Evolutionary conservation across 108 stramenopile species (phyloP), one percentile per base, ranked within the genome.

Genomic region (Cyclotella sp.): DNA sequence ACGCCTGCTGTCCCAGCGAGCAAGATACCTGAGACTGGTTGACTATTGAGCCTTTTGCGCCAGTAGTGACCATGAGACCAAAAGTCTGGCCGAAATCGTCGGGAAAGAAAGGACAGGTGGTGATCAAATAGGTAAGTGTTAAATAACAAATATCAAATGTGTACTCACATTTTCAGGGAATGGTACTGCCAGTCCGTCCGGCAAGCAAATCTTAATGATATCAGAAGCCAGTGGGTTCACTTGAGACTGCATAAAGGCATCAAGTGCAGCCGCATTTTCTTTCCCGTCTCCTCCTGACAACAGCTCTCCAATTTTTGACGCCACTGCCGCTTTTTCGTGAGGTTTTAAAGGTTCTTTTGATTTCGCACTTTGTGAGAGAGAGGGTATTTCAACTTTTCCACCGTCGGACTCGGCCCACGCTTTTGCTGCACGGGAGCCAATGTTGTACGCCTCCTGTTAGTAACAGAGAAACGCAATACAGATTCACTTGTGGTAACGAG

Each of bases 1-100:
- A 83, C 27, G 98, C 98, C 81, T 99, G 99, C 79, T 99, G 99
- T 49, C 99, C 99, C n/a, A 99, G 86, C 8, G 93, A 97, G 79
- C 98, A 99, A 12, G 97, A 88, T 11, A 99, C 97, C 84, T 99
- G 97, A 9, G 97, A 97, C 76, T 99, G 99, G 82, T 99, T 99
- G 22, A 99, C 99, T 68, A 91, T 94, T 18, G 97, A 98, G 9
- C 99, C 99, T 84, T 99, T 99, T 27, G 98, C 99, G 5, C 99
- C 99, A 8, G 98, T 98, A 9, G 93, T 89, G 8, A 97, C 96
- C 99, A 99, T 99, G 19, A 99, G 82, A 28, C 96, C 88, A 83
- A 99, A 99, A 42, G 92, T 91, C 88, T 89, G 47, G n/a, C n/a
- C n/a, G n/a, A n/a, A n/a, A 19, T 51, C 14, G 63, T 47, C 9